Evolutionary conservation across 163 green algal species (phyloP).

Genomic region (Volvox carteri): DNA sequence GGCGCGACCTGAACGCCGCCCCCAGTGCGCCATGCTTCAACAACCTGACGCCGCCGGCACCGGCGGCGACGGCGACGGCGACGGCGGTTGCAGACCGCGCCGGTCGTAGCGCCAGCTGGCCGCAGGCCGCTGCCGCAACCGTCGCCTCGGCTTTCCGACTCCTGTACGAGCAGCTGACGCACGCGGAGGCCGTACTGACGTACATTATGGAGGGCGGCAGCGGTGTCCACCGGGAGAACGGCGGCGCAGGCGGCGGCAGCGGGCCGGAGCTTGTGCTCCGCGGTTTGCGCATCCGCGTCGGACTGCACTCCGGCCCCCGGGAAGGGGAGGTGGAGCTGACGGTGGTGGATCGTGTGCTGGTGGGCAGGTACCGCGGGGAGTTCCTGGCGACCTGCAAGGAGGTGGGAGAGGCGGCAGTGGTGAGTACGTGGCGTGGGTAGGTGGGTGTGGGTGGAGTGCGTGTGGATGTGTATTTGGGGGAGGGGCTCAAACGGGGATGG

Average conservation of each 20-base stretch:
- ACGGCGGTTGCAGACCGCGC: neutral
- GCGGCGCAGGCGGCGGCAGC: neutral
- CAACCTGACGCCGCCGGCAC: neutral
- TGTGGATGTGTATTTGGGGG: too few species aligned
- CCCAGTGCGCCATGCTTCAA: neutral
- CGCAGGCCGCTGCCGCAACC: neutral
- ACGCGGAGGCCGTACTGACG: slow-evolving; percentile 16
- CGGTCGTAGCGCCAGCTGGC: neutral
- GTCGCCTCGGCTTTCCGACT: slow-evolving; percentile 15
- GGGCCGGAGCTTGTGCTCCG: slow-evolving; percentile 40
- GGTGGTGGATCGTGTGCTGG: slow-evolving; percentile 13
- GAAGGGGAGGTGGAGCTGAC: slow-evolving; percentile 28
- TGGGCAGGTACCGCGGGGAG: slow-evolving; percentile 11
- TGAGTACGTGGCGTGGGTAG: slow-evolving; percentile 20
- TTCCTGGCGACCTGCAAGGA: slow-evolving; percentile 34
- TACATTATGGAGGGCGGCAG: slow-evolving; percentile 33
- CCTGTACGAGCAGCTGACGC: slow-evolving; percentile 18
- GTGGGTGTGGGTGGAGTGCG: too few species aligned
- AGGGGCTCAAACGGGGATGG: too few species aligned
- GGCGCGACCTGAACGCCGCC: slow-evolving; percentile 42
- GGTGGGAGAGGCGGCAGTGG: slow-evolving; percentile 37
- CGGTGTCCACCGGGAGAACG: neutral
- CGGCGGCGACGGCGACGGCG: neutral
- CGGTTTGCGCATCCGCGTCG: slow-evolving; percentile 20
- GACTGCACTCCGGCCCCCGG: slow-evolving; percentile 7